Base-by-base conservation (phyloP, 2,329 filamentous ascomycete genomes). In the Phyllosticta citriasiana region DNA sequence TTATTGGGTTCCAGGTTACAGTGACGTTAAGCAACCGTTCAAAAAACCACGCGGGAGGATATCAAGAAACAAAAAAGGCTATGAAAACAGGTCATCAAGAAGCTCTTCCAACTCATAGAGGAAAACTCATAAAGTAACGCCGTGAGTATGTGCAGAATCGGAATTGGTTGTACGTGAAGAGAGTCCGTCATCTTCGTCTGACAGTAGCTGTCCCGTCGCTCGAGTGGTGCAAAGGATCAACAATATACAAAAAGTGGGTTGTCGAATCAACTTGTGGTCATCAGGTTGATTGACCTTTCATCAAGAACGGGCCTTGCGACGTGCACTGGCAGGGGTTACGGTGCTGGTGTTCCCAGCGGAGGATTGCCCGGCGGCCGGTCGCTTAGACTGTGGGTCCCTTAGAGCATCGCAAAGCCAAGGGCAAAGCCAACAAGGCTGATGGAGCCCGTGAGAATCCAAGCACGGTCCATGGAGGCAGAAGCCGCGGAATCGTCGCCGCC, bases 351-450 rank as follows among this genome's bases (percentile, higher is more conserved):
- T 47, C 40, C 40, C 40, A 47, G 40, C 40, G 40, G 40, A 56
- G 53, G 50, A 53, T n/a, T 56, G 24, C 27, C 22, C 57, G 51
- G 26, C 57, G 33, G 25, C 19, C 25, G 12, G 10, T 30, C 19
- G 26, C 27, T 26, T 12, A 52, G 16, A 47, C 40, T 16, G 50
- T 47, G 51, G 19, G 35, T 53, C 59, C 33, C 33, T 62, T 62
- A 62, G 50, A 62, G 35, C n/a, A 57, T 52, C 27, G 55, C 53
- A 53, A 62, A 58, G 51, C 60, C 60, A n/a, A 62, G 16, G 51
- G 55, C 55, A 16, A 62, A 62, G 60, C 60, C 27, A 33, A 62
- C 51, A 16, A 62, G 47, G 60, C 55, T 40, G 52, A 58, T 24
- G 35, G 51, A 33, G 56, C 22, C 51, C 33, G 30, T 55, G 33